Evolutionary conservation across 108 stramenopile genomes (phyloP).

Genomic region (Skeletonema costatum): DNA sequence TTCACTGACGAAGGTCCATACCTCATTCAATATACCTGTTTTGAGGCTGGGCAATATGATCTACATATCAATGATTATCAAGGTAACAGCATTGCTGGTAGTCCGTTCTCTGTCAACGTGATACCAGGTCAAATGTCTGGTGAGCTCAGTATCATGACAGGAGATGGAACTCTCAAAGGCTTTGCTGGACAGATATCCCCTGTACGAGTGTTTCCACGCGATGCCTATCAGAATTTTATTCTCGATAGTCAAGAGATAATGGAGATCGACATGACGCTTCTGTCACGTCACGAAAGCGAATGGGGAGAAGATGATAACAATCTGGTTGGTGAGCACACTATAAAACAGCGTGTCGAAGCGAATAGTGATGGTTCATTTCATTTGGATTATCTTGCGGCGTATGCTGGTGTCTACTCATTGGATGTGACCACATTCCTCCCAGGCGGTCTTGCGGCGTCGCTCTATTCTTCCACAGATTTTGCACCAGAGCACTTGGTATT

Average conservation of each 20-base stretch:
- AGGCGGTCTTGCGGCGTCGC: conserved; percentile 14
- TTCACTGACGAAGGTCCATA: conserved; percentile 7
- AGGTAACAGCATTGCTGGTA: conserved; percentile 4
- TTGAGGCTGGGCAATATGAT: conserved; percentile 6
- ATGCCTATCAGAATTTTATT: conserved; percentile 12
- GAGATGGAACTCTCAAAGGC: conserved; percentile 3
- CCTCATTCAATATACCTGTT: conserved; percentile 8
- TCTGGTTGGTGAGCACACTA: not conserved
- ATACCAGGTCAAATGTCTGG: conserved; percentile 11
- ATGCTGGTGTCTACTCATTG: conserved; percentile 15
- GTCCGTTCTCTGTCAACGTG: conserved; percentile 21
- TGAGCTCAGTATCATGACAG: conserved; percentile 9
- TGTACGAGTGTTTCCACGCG: conserved; percentile 14
- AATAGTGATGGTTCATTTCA: conserved; percentile 8
- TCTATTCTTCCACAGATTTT: conserved; percentile 23
- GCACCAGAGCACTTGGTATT: conserved; percentile 7
- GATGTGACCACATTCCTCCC: conserved; percentile 2
- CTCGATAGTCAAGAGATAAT: conserved; percentile 4
- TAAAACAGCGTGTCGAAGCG: conserved; percentile 5
- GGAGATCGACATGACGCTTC: conserved; percentile 10
- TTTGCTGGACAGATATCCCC: conserved; percentile 13
- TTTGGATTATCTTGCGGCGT: conserved; percentile 4
- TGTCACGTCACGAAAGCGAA: not conserved
- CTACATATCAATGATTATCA: conserved; percentile 1
- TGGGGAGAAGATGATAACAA: not conserved